Evolutionary conservation across 106 monocot genomes (phyloP).

Genomic region (Platanthera zijinensis): DNA sequence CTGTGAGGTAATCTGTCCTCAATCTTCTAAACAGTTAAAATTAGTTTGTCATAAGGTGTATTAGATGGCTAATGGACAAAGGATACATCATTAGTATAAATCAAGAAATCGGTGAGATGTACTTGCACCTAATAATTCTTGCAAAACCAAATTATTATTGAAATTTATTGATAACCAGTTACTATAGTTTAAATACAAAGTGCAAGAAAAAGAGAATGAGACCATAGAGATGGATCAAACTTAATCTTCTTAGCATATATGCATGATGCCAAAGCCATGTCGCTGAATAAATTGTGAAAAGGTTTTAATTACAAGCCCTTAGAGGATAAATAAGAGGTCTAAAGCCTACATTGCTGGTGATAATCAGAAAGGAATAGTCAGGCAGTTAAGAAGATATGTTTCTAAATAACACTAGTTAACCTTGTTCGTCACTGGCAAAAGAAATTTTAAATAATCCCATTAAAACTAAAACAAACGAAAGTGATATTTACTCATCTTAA

Average conservation of each 20-base stretch:
- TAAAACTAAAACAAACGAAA: not conserved
- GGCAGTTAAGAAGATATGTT: not conserved
- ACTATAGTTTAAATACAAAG: not conserved
- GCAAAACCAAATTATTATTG: too few relatives aligned
- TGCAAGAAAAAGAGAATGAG: not conserved
- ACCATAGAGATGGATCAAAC: not conserved
- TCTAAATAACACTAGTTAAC: not conserved
- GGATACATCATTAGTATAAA: too few relatives aligned
- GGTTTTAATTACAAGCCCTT: not conserved
- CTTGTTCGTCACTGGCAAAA: not conserved
- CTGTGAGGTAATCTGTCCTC: too few relatives aligned
- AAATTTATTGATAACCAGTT: not conserved
- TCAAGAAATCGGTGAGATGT: too few relatives aligned
- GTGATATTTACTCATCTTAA: not conserved
- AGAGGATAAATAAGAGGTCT: not conserved
- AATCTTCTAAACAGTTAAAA: too few relatives aligned
- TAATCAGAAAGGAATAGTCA: not conserved
- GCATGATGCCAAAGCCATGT: not conserved
- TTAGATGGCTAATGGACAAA: too few relatives aligned
- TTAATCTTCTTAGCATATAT: not conserved
- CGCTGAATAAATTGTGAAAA: not conserved
- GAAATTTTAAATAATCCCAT: not conserved
- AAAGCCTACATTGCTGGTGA: not conserved
- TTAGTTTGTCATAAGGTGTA: too few relatives aligned
- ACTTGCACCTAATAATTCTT: too few relatives aligned